These are phyloP conservation scores for Bonia amplexicaulis DNA, from an alignment of 176 grass and related monocot species.

Conservation along the genomic window DNA sequence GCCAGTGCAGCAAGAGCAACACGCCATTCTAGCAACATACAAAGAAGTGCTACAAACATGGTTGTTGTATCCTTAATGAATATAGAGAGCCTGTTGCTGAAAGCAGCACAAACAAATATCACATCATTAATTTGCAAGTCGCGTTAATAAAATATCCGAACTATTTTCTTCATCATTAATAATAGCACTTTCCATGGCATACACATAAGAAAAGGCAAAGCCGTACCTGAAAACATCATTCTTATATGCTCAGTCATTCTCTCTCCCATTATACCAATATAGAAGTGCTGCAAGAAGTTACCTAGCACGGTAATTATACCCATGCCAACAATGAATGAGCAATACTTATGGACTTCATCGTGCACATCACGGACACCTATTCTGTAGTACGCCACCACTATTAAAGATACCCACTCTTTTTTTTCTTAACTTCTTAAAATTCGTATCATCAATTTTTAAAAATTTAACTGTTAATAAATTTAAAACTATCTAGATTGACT, in stretches of 20 bases:
- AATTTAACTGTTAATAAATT: no score
- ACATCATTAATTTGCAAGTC: slow-evolving; percentile 94
- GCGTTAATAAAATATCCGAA: slow-evolving; percentile 83
- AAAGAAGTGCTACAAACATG: slow-evolving; percentile 84
- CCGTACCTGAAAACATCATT: slow-evolving; percentile 99
- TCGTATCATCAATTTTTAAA: no score
- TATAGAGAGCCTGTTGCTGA: slow-evolving; percentile 95
- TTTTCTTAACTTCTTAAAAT: no score
- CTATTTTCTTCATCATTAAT: slow-evolving; percentile 88
- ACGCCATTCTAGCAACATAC: slow-evolving; percentile 83
- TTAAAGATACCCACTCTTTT: slow-evolving; percentile 48
- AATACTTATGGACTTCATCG: slow-evolving; percentile 78
- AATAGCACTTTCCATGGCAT: neutral
- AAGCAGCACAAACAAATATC: slow-evolving; percentile 92
- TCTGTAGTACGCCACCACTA: slow-evolving; percentile 83
- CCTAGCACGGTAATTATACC: slow-evolving; percentile 86
- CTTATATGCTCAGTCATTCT: slow-evolving; percentile 98
- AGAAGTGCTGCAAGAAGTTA: slow-evolving; percentile 99
- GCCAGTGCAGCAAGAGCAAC: slow-evolving; percentile 92
- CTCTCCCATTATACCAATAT: slow-evolving; percentile 99
- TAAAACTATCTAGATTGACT: no score
- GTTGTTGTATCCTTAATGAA: slow-evolving; percentile 88
- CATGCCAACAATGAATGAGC: slow-evolving; percentile 81
- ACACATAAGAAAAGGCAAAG: slow-evolving; percentile 9
- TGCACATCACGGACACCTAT: slow-evolving; percentile 65